Percentiles rank a stretch among this genome's conserved stretches.
phyloP scores from a whole-genome alignment of 2,329 filamentous ascomycete species.

The Fusarium incarnatum region DNA sequence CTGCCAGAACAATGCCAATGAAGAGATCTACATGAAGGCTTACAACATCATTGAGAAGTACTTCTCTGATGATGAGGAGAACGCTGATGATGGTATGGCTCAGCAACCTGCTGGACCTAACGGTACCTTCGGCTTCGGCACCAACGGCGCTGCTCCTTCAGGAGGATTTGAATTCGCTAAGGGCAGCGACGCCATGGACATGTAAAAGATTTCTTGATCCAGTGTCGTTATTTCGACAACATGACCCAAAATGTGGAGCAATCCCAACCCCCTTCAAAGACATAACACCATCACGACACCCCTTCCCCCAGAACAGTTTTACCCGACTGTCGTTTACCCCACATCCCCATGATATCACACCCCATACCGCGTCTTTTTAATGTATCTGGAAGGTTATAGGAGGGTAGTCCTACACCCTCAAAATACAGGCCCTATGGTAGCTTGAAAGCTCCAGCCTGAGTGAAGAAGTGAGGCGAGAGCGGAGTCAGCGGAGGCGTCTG shows the following conservation, averaged over 20 bases:
- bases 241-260: slow-evolving; percentile 34
- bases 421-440: slow-evolving; percentile 67
- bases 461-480: slow-evolving; percentile 45
- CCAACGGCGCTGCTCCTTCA: slow-evolving; percentile 71
- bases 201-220: slow-evolving; percentile 57
- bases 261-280: slow-evolving; percentile 35
- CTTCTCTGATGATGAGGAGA: slow-evolving; percentile 98
- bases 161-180: slow-evolving; percentile 95
- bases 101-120: slow-evolving; percentile 73
- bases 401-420: slow-evolving; percentile 44
- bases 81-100: slow-evolving; percentile 83
- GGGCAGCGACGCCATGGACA: slow-evolving; percentile 73
- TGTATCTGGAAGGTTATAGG: slow-evolving; percentile 54
- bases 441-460: slow-evolving; percentile 73
- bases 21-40: slow-evolving; percentile 99
- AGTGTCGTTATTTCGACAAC: slow-evolving; percentile 22
- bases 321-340: slow-evolving; percentile 42
- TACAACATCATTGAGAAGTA: slow-evolving; percentile 99
- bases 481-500: slow-evolving; percentile 39
- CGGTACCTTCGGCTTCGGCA: slow-evolving; percentile 83
- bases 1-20: slow-evolving; percentile 99
- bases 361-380: slow-evolving; percentile 51
- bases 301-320: slow-evolving; percentile 42
- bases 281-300: slow-evolving; percentile 44
- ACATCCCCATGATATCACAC: slow-evolving; percentile 49